phyloP scores from a whole-genome alignment of 495 filamentous ascomycete genomes.

The Physcia stellaris region DNA sequence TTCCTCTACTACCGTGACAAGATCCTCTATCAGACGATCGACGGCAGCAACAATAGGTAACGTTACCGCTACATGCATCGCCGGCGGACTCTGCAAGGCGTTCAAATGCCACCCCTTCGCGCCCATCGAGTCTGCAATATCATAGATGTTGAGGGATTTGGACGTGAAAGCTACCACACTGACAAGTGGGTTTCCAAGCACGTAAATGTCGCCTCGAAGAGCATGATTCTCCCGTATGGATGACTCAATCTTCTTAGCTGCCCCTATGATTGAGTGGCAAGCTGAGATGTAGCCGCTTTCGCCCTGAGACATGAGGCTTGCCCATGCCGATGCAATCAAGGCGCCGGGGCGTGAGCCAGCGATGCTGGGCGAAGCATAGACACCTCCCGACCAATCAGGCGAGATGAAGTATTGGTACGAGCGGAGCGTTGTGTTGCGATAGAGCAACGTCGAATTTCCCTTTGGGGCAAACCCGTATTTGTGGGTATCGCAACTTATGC shows the following conservation, averaged over 20 bases:
- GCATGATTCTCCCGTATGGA: conserved; percentile 53
- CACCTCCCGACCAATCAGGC: conserved; percentile 87
- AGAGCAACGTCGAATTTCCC: conserved; percentile 83
- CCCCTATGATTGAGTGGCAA: conserved; percentile 77
- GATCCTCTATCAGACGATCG: conserved; percentile 63
- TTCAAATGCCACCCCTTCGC: conserved; percentile 89
- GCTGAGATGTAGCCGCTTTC: conserved; percentile 79
- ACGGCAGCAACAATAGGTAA: conserved; percentile 68
- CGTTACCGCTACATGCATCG: conserved; percentile 95
- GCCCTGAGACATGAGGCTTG: conserved; percentile 72
- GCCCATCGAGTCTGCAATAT: conserved; percentile 74
- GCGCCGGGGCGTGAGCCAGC: conserved; percentile 88
- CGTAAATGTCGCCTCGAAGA: conserved; percentile 55
- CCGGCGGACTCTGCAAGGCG: conserved; percentile 78
- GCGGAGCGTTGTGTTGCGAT: conserved; percentile 65
- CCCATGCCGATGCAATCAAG: conserved; percentile 89
- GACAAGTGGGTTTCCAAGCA: conserved; percentile 78
- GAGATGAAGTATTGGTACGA: conserved; percentile 92
- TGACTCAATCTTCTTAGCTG: conserved; percentile 67
- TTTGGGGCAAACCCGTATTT: conserved; percentile 99
- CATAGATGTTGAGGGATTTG: conserved; percentile 65
- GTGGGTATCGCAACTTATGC: conserved; percentile 92
- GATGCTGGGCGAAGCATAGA: conserved; percentile 84
- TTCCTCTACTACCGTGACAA: conserved; percentile 63
- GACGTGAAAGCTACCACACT: conserved; percentile 81